Evolutionary conservation across 2,329 filamentous ascomycete species (phyloP).

Genomic region (Didymella lethalis): DNA sequence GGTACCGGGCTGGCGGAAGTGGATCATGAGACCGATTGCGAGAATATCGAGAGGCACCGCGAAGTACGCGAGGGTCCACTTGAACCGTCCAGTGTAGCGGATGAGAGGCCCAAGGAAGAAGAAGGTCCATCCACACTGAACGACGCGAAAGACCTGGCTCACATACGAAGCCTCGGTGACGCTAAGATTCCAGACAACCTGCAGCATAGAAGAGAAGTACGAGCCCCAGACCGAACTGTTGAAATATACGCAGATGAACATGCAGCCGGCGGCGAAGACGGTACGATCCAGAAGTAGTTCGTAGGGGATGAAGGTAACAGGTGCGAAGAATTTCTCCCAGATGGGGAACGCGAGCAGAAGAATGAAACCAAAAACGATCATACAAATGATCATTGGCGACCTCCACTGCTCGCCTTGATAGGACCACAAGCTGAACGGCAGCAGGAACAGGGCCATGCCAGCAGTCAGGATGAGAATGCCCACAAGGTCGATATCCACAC

Average conservation of each 20-base stretch:
- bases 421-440: slow-evolving; percentile 68
- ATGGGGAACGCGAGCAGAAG: slow-evolving; percentile 45
- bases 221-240: slow-evolving; percentile 43
- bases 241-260: slow-evolving; percentile 49
- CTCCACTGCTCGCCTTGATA: slow-evolving; percentile 42
- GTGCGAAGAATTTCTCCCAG: slow-evolving; percentile 50
- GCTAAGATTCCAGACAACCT: slow-evolving; percentile 47
- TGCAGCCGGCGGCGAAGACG: slow-evolving; percentile 59
- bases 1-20: slow-evolving; percentile 35
- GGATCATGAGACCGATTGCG: slow-evolving; percentile 37
- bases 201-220: slow-evolving; percentile 51
- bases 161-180: slow-evolving; percentile 46
- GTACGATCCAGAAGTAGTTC: slow-evolving; percentile 57
- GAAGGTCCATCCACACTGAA: slow-evolving; percentile 32
- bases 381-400: slow-evolving; percentile 46
- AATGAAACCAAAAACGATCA: slow-evolving; percentile 48
- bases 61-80: slow-evolving; percentile 27
- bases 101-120: slow-evolving; percentile 30
- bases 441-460: slow-evolving; percentile 70
- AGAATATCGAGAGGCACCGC: slow-evolving; percentile 34
- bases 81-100: slow-evolving; percentile 29
- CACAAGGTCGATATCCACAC: not conserved
- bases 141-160: slow-evolving; percentile 41
- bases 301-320: slow-evolving; percentile 52
- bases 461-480: slow-evolving; percentile 55